Base-by-base conservation (phyloP, 2,329 filamentous ascomycete genomes). In the Gnomoniopsis smithogilvyi region DNA sequence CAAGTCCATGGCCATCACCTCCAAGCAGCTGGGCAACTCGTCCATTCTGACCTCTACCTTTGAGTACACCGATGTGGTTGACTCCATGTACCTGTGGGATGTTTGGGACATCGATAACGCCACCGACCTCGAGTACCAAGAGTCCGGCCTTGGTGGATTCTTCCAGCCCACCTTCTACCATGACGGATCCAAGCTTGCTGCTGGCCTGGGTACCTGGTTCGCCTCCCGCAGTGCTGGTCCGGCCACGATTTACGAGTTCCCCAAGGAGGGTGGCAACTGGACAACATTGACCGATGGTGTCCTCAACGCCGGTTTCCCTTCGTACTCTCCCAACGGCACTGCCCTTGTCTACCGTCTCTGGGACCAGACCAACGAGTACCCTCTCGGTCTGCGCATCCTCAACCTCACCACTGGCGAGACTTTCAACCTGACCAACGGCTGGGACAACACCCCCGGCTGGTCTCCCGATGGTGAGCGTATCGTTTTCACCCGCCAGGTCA, bases 131-230 rank as follows among this genome's bases (percentile, higher is more conserved):
- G 7, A 12, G 6, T 24, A 47, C 11, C 26, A 34, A 19, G 3
- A 12, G 2, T 72, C 71, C 6, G 56, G 69, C 1, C 68, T 68
- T 0, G 74, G 73, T 7, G 30, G 52, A 15, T 73, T 74, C 8
- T 77, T 74, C 65, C 72, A 75, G 48, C 75, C 76, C 4, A 63
- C 72, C 2, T 77, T 72, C 69, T 72, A 67, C 0, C 65, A 70
- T 1, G 72, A 77, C 46, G 72, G 72, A 1, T 60, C 69, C n/a
- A 71, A 70, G 70, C 62, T 78, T 15, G 69, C 70, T 14, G 71
- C 76, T 47, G 73, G 75, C 17, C 62, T 76, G 1, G 74, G 74
- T 6, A 64, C 65, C 4, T 77, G 75, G 74, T 76, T 77, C 65
- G 66, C 67, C 33, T 60, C 60, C 8, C 74, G 74, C 34, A 65